Evolutionary conservation across 192 early-diverging fungal species (phyloP).

Genomic region (Physocladia obscura): DNA sequence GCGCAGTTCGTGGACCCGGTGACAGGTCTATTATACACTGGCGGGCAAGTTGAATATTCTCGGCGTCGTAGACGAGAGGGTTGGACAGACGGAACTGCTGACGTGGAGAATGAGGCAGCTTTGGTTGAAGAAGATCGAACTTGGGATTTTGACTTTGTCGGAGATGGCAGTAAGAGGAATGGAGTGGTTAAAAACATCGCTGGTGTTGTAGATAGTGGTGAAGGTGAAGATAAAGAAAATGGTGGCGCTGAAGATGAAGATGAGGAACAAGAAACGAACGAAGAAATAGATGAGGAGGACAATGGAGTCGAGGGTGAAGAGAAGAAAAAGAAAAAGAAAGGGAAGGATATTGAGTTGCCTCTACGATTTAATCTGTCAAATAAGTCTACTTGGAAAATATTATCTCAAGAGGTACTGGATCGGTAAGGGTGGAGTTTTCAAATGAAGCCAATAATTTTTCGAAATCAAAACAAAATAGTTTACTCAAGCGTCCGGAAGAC

Average conservation of each 20-base stretch:
- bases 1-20: conserved; percentile 45
- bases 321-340: not conserved
- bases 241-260: conserved; percentile 27
- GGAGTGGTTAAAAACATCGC: conserved; percentile 1
- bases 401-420: conserved; percentile 43
- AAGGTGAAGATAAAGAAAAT: conserved; percentile 29
- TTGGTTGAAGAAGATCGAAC: conserved; percentile 25
- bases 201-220: not conserved
- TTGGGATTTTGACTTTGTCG: conserved; percentile 21
- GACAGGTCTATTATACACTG: conserved; percentile 44
- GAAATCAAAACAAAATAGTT: conserved; percentile 19
- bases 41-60: conserved; percentile 45
- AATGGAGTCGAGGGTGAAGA: conserved; percentile 11
- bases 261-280: conserved; percentile 17
- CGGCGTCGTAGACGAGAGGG: conserved; percentile 36
- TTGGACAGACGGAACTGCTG: conserved; percentile 27
- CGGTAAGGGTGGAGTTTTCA: conserved; percentile 21
- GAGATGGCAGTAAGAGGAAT: not conserved
- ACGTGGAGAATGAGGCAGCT: conserved; percentile 19
- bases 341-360: not conserved
- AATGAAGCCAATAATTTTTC: not conserved
- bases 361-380: conserved; percentile 26
- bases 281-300: conserved; percentile 32
- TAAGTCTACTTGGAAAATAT: conserved; percentile 40
- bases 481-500: conserved; percentile 51